Evolutionary conservation across 495 filamentous ascomycete genomes (phyloP), one percentile per base, ranked within the genome.

Genomic region (Aspergillus conjunctus): DNA sequence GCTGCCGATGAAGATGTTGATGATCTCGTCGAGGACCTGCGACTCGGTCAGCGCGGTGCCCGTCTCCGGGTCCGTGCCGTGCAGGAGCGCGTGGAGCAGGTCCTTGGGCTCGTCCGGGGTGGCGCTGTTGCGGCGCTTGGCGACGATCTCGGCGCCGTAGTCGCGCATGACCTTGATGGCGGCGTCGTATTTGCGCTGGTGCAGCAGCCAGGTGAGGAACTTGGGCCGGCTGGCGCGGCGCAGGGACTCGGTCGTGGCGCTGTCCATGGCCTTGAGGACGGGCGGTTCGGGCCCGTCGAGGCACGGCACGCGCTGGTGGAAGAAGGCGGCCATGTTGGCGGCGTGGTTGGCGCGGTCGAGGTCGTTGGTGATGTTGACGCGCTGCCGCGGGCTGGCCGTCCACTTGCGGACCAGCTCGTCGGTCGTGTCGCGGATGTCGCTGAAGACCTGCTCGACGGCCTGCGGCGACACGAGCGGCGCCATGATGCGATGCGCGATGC

Each of bases 281-380:
- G 65, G 63, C 14, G 68, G 65, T 54, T 66, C 70, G 9, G 66
- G 62, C 15, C 73, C 74, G 0, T 72, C 60, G 20, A 76, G 51
- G 31, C 60, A 63, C 37, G 75, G 60, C n/a, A 75, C 44, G 12
- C 72, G 71, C 61, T 78, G 68, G 54, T 76, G 71, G 64, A 79
- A 82, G 65, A 82, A 81, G 68, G 85, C 90, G 20, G 89, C 78
- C 52, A 87, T 87, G 22, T 89, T 84, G 1, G 88, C 87, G 44
- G 89, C 87, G 20, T 92, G 75, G 50, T 89, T 85, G 30, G 91
- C 71, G 14, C 87, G 80, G 18, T 91, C 90, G 54, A 93, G 84
- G 65, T 92, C 88, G n/a, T 87, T 85, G 0, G 84, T 79, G 3
- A 84, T 81, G 48, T 79, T 73, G 54, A 92, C 86, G 21, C 77